phyloP scores from a whole-genome alignment of 2,329 filamentous ascomycete species.

The Leptographium lundbergii region DNA sequence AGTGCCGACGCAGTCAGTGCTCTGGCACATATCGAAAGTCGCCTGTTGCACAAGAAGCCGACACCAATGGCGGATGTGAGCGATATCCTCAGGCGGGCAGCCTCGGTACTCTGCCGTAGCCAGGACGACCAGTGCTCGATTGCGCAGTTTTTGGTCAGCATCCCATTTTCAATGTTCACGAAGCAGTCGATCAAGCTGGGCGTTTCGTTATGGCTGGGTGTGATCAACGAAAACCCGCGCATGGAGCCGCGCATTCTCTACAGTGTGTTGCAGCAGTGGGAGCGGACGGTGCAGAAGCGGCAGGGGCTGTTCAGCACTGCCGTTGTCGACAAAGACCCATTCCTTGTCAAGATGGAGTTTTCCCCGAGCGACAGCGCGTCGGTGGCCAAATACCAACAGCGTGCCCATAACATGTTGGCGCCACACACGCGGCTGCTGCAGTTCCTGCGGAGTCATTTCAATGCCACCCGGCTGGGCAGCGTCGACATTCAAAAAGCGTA shows the following conservation, averaged over 20 bases:
- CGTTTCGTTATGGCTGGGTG: slow-evolving; percentile 88
- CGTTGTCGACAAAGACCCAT: slow-evolving; percentile 70
- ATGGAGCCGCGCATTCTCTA: slow-evolving; percentile 77
- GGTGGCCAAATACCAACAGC: slow-evolving; percentile 62
- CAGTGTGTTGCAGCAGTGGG: slow-evolving; percentile 86
- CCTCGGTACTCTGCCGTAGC: slow-evolving; percentile 71
- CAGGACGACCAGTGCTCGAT: slow-evolving; percentile 65
- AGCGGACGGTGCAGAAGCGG: slow-evolving; percentile 63
- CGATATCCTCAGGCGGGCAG: slow-evolving; percentile 71
- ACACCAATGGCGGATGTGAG: slow-evolving; percentile 65
- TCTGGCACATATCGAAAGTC: slow-evolving; percentile 59
- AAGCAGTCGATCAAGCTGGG: slow-evolving; percentile 94
- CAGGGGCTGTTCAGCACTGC: slow-evolving; percentile 69
- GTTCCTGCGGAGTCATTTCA: slow-evolving; percentile 90
- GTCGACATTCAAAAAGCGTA: slow-evolving; percentile 73
- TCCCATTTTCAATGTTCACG: slow-evolving; percentile 86
- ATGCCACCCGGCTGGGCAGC: slow-evolving; percentile 76
- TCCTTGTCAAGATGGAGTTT: slow-evolving; percentile 85
- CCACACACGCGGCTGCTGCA: slow-evolving; percentile 79
- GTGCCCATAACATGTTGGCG: slow-evolving; percentile 69
- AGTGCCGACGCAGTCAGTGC: slow-evolving; percentile 49
- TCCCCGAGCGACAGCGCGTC: slow-evolving; percentile 73
- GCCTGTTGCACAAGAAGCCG: slow-evolving; percentile 54
- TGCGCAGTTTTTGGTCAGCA: slow-evolving; percentile 76
- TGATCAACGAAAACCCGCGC: slow-evolving; percentile 88